Percentiles rank a stretch among this genome's conserved stretches.
phyloP scores from a whole-genome alignment of 129 eudicot species.

The Arctium minus region DNA sequence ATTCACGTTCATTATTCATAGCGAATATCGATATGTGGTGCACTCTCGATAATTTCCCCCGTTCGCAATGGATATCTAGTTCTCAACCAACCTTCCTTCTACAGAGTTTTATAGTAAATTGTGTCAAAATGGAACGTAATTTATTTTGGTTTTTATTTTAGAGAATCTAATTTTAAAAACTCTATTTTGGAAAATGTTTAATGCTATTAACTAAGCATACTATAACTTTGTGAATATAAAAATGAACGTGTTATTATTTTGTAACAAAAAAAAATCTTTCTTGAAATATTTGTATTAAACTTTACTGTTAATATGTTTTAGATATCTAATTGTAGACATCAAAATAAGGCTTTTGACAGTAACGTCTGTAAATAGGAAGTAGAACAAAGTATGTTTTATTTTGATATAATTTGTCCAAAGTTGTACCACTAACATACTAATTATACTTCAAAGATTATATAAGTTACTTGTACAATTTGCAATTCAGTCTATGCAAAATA shows the following conservation, averaged over 20 bases:
- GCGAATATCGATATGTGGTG: not conserved
- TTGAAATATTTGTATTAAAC: not conserved
- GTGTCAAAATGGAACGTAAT: not conserved
- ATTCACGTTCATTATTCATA: not conserved
- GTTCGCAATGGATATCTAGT: not conserved
- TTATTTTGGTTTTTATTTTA: not conserved
- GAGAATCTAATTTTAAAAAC: not conserved
- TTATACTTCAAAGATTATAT: not conserved
- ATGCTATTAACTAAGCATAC: not conserved
- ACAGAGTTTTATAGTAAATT: not conserved
- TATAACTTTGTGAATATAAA: not conserved
- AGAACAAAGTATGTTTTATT: not conserved
- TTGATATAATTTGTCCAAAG: too few relatives aligned
- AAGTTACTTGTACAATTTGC: too few relatives aligned
- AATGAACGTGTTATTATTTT: not conserved
- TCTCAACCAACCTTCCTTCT: not conserved
- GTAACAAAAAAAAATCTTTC: not conserved
- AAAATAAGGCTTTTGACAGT: too few relatives aligned
- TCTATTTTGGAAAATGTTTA: not conserved
- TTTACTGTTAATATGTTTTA: not conserved
- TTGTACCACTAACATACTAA: not conserved
- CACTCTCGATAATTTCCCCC: not conserved
- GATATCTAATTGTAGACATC: not conserved
- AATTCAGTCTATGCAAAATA: too few relatives aligned
- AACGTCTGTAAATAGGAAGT: too few relatives aligned